phyloP scores from a whole-genome alignment of 139 green algal species.

The Volvox africanus region DNA sequence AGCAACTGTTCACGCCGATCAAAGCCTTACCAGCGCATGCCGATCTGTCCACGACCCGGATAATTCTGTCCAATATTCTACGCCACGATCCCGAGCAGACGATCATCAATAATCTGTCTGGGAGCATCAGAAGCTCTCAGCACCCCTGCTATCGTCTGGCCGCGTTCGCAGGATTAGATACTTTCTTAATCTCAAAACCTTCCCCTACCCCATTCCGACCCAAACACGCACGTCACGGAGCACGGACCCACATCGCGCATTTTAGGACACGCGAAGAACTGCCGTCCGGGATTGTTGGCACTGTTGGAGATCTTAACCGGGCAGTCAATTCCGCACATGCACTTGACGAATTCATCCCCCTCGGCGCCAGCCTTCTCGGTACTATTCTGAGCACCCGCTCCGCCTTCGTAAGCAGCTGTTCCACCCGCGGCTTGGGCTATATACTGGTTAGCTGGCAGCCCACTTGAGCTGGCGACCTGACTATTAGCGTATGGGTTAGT shows the following conservation, averaged over 20 bases:
- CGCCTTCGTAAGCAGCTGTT: background rate
- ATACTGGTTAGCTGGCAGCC: background rate
- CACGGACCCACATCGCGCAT: conserved; percentile 37
- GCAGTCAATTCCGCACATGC: conserved; percentile 44
- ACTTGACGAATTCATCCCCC: conserved; percentile 32
- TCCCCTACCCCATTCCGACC: background rate
- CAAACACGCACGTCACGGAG: background rate
- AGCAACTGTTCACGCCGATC: too few species aligned
- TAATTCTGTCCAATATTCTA: too few species aligned
- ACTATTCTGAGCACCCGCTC: background rate
- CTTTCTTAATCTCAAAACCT: background rate
- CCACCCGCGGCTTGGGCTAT: background rate
- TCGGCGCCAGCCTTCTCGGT: background rate
- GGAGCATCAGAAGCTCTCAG: too few species aligned
- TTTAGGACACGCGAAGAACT: conserved; percentile 53
- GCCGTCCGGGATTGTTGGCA: conserved; percentile 49
- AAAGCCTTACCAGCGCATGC: too few species aligned
- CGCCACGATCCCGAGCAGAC: too few species aligned
- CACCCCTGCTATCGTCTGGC: too few species aligned
- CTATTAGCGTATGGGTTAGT: background rate
- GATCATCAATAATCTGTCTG: too few species aligned
- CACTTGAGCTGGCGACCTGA: background rate
- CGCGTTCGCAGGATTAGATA: too few species aligned
- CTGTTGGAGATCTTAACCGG: conserved; percentile 52
- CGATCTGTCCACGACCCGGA: too few species aligned